Conservation (phyloP, 208 protist genomes). For the Leptomonas pyrrhocoris region DNA sequence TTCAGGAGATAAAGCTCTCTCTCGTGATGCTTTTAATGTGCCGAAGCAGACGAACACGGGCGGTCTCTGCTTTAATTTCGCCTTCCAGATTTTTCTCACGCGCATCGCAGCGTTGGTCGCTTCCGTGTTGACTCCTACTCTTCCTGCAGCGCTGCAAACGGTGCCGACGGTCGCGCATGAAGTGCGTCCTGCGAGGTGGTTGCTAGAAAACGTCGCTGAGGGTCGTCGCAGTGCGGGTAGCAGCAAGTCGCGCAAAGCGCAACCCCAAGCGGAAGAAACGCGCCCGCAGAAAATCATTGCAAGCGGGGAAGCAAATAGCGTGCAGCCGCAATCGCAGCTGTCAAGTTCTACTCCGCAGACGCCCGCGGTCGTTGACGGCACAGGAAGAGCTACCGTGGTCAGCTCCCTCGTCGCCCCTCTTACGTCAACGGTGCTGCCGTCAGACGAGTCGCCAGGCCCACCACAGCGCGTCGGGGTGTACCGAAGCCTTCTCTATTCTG, state of each 20-base stretch:
- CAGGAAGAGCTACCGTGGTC: too few species aligned
- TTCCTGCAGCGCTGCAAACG: background rate
- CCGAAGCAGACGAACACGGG: background rate
- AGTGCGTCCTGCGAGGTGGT: conserved; percentile 29
- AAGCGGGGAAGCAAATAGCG: too few species aligned
- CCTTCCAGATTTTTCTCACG: conserved; percentile 9
- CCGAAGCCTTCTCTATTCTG: conserved; percentile 36
- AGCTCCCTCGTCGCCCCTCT: too few species aligned
- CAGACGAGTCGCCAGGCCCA: background rate
- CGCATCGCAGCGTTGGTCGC: conserved; percentile 15
- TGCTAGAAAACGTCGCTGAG: conserved; percentile 37
- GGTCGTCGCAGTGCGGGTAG: conserved; percentile 9
- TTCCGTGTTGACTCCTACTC: background rate
- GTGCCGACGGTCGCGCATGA: conserved; percentile 2
- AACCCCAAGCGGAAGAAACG: background rate
- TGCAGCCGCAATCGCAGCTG: background rate
- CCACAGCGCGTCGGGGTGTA: conserved; percentile 27
- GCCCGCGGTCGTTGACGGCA: too few species aligned
- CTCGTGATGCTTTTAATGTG: background rate
- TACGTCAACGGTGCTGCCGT: too few species aligned
- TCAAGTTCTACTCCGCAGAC: background rate
- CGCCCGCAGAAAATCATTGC: background rate
- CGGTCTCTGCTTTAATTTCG: background rate
- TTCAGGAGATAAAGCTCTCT: background rate
- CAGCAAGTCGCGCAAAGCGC: background rate